phyloP scores from a whole-genome alignment of 2,329 filamentous ascomycete species.

The Trichophyton equinum region DNA sequence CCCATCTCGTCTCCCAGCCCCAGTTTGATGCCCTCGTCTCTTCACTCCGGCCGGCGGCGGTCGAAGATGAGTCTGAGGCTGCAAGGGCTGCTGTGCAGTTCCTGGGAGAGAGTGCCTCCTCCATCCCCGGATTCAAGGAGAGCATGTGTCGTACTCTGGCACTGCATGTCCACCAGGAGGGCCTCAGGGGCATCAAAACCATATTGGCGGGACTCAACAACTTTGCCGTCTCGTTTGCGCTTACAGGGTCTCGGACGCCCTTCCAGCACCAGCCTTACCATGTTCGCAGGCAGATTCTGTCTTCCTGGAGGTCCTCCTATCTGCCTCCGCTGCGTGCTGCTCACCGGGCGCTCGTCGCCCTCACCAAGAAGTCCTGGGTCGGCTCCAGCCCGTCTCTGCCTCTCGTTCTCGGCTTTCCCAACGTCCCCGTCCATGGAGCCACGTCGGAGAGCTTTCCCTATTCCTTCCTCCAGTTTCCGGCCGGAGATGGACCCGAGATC shows the following conservation, averaged over 20 bases:
- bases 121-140: conserved; percentile 39
- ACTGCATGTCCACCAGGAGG: conserved; percentile 37
- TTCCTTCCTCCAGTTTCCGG: conserved; percentile 46
- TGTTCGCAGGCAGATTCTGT: conserved; percentile 42
- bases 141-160: conserved; percentile 38
- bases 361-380: conserved; percentile 43
- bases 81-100: conserved; percentile 32
- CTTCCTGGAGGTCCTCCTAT: conserved; percentile 41
- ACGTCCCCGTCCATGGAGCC: conserved; percentile 40
- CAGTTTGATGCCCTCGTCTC: conserved; percentile 13
- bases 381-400: conserved; percentile 39
- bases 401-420: conserved; percentile 41
- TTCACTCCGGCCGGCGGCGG: conserved; percentile 11
- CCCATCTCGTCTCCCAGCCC: conserved; percentile 24
- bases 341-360: conserved; percentile 36
- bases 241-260: conserved; percentile 45
- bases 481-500: conserved; percentile 41
- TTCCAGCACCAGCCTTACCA: conserved; percentile 43
- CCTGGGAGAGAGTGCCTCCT: conserved; percentile 37
- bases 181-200: conserved; percentile 38
- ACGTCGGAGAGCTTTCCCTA: conserved; percentile 41
- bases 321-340: conserved; percentile 41
- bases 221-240: conserved; percentile 42
- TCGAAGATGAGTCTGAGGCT: conserved; percentile 23
- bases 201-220: conserved; percentile 44